Base-by-base conservation (phyloP, 2,329 filamentous ascomycete species). In the Phialophora tarda region DNA sequence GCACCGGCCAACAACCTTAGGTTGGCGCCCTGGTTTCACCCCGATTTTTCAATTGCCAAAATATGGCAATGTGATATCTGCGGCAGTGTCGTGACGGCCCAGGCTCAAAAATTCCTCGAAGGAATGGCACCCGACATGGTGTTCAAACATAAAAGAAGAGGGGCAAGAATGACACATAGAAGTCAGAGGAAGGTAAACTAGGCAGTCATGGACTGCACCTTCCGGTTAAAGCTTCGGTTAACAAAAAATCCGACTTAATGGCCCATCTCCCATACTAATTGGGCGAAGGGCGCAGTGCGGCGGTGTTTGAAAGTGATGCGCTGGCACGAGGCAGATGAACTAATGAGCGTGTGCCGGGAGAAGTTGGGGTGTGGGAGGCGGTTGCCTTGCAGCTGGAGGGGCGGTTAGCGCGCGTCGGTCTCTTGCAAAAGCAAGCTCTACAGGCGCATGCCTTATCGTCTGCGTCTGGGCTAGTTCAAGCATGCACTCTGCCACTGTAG, bases 401-500 rank as follows among this genome's bases (percentile, higher is more conserved):
- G 48, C 23, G 14, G 48, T 10, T 51, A 51, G 48, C 10, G 23
- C 10, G 23, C 48, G 4, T 17, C 23, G 21, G 17, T 24, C 10
- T 51, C 48, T 23, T 14, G 10, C 48, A 12, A 28, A 24, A 23
- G 10, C 24, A 28, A 51, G 48, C 38, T 44, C 38, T 44, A 44
- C 38, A n/a, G 38, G 17, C 14, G 38, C 38, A 44, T 8, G 14
- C 14, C 14, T 44, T 44, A n/a, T 44, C 38, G 4, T 17, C 38
- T n/a, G 38, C 38, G 17, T n/a, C 14, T 8, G 34, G 38, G 38
- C 21, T 24, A 8, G 48, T 23, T 21, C 53, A 56, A 56, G 23
- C 53, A 56, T 56, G 53, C 53, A 56, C 53, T 28, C 53, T 56
- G 53, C 53, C 53, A 56, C 53, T 21, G 12, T 14, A 30, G n/a